Conservation (phyloP, 768 basidiomycete species). For the Kwoniella bestiolae region DNA sequence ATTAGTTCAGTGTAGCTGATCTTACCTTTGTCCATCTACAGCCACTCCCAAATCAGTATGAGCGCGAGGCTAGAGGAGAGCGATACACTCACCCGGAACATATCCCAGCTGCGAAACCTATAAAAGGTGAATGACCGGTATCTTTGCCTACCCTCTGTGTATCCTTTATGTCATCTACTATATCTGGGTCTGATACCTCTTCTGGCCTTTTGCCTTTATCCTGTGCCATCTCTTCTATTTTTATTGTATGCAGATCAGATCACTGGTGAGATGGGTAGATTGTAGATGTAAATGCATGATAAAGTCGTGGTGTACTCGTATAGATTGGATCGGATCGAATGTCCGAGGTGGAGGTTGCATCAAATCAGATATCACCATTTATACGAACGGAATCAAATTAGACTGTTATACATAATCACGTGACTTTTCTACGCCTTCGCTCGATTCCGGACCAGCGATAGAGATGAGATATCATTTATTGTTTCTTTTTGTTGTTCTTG, state of each 20-base stretch:
- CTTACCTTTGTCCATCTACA: slow-evolving; percentile 47
- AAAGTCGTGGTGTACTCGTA: neutral
- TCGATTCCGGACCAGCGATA: slow-evolving; percentile 3
- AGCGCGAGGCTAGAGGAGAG: neutral
- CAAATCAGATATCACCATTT: neutral
- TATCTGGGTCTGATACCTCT: slow-evolving; percentile 24
- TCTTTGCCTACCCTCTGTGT: neutral
- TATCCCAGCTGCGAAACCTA: slow-evolving; percentile 54
- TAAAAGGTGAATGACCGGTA: slow-evolving; percentile 39
- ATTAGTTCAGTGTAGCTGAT: neutral
- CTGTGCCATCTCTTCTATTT: neutral
- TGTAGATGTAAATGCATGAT: no score
- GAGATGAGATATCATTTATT: neutral
- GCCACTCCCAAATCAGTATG: neutral
- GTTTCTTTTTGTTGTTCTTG: neutral
- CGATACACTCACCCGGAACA: slow-evolving; percentile 42
- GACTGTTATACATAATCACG: neutral
- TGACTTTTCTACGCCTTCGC: neutral
- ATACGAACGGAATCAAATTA: slow-evolving; percentile 9
- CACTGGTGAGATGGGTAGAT: no score
- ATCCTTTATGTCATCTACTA: slow-evolving; percentile 19
- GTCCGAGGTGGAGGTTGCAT: slow-evolving; percentile 8
- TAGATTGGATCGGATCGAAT: neutral
- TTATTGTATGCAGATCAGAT: no score
- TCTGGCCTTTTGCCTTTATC: slow-evolving; percentile 12